Evolutionary conservation across 805 yeast species (phyloP).

Genomic region (Candida qinlingensis): DNA sequence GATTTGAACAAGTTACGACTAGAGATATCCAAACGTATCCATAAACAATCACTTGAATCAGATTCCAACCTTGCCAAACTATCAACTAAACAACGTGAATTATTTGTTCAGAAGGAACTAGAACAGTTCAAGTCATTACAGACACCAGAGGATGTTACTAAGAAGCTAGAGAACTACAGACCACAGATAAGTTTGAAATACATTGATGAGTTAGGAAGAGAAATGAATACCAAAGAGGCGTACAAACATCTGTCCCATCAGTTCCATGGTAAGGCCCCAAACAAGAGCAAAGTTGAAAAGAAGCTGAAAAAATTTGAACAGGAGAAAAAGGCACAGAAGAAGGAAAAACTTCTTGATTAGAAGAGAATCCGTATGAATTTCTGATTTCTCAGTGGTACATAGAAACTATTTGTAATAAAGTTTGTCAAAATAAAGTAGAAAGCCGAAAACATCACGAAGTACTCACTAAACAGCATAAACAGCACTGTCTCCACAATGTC

Average conservation of each 20-base stretch:
- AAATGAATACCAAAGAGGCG: conserved; percentile 48
- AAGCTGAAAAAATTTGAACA: conserved; percentile 17
- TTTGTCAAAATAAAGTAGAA: too few species aligned
- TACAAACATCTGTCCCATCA: conserved; percentile 55
- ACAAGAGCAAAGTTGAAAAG: conserved; percentile 20
- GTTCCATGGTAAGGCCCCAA: conserved; percentile 45
- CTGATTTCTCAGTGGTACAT: neutral
- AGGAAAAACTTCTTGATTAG: neutral
- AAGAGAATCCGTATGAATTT: too few species aligned
- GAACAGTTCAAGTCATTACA: conserved; percentile 8
- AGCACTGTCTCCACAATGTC: conserved; percentile 5
- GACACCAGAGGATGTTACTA: conserved; percentile 9
- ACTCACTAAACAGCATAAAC: too few species aligned
- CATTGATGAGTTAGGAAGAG: conserved; percentile 47
- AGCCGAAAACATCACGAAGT: too few species aligned
- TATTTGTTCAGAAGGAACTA: conserved; percentile 26
- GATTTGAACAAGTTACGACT: conserved; percentile 12
- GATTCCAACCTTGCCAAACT: conserved; percentile 22
- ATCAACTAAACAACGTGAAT: conserved; percentile 38
- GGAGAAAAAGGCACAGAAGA: conserved; percentile 7
- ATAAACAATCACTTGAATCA: conserved; percentile 9
- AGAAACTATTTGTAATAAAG: too few species aligned
- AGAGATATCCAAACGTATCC: conserved; percentile 15
- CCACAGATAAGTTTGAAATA: conserved; percentile 47
- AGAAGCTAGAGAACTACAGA: conserved; percentile 30